Percentiles rank a stretch among this genome's conserved stretches.
These are phyloP conservation scores for Tilletia indica DNA, from an alignment of 1,284 basidiomycete genomes.

Conservation along the genomic window DNA sequence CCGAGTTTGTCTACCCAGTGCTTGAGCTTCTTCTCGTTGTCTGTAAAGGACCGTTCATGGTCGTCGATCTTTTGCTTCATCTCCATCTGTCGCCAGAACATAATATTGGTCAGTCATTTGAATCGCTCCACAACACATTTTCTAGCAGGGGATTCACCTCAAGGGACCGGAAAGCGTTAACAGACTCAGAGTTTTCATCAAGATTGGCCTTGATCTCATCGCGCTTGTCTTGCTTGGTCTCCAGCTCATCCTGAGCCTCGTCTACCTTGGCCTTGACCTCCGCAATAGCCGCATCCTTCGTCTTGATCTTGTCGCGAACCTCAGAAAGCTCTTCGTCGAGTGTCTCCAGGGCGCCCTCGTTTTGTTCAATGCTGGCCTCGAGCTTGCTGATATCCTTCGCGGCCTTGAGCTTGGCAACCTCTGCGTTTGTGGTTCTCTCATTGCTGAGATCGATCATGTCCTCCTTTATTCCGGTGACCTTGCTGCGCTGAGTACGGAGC, in stretches of 20 bases:
- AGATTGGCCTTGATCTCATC: slow-evolving; percentile 73
- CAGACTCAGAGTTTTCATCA: slow-evolving; percentile 78
- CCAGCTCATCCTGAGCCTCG: slow-evolving; percentile 56
- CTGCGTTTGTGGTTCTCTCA: slow-evolving; percentile 89
- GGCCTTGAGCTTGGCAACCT: slow-evolving; percentile 83
- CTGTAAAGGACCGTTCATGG: no score
- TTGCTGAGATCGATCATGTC: slow-evolving; percentile 64
- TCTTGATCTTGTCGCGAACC: slow-evolving; percentile 62
- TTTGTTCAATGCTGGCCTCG: slow-evolving; percentile 64
- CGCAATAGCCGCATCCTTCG: slow-evolving; percentile 66
- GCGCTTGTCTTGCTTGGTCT: slow-evolving; percentile 68
- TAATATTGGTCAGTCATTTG: no score
- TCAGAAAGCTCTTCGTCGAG: slow-evolving; percentile 62
- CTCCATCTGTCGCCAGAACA: no score
- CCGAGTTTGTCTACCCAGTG: no score
- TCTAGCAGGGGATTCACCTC: no score
- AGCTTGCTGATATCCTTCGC: slow-evolving; percentile 78
- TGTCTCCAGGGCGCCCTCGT: slow-evolving; percentile 66
- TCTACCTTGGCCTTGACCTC: slow-evolving; percentile 70
- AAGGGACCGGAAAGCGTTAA: no score
- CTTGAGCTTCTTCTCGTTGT: no score
- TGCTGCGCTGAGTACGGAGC: slow-evolving; percentile 70
- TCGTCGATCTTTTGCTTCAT: no score
- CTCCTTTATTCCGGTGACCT: slow-evolving; percentile 53
- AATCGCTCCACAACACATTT: no score